phyloP scores from a whole-genome alignment of 164 flowering plant genomes.

The Amborella trichopoda region DNA sequence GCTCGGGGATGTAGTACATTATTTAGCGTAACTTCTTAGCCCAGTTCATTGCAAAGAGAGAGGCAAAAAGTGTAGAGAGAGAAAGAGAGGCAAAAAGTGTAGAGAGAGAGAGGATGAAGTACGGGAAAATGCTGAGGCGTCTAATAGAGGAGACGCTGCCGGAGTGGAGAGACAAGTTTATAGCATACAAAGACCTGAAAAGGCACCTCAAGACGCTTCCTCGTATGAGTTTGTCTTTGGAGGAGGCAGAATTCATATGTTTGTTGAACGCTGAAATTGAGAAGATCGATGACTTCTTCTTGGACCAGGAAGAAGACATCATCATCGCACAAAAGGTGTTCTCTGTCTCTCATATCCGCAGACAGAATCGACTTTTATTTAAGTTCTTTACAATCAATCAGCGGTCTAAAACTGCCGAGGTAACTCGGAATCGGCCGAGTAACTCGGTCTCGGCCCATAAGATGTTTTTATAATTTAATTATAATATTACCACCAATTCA shows the following conservation, averaged over 20 bases:
- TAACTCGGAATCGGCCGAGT: not conserved
- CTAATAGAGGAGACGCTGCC: constrained; percentile 92
- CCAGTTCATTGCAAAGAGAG: too few relatives aligned
- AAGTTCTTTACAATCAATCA: not conserved
- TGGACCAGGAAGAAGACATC: constrained; percentile 84
- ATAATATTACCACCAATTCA: not conserved
- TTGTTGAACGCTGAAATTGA: constrained; percentile 65
- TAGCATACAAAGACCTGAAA: constrained; percentile 86
- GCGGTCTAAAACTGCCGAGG: not conserved
- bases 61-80: too few relatives aligned
- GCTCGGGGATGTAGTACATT: too few relatives aligned
- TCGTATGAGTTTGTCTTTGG: constrained; percentile 10
- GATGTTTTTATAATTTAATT: not conserved
- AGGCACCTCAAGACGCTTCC: constrained; percentile 50
- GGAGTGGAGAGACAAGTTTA: constrained; percentile 88
- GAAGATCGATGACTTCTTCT: constrained; percentile 73
- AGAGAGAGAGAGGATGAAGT: too few relatives aligned
- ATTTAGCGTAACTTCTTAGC: too few relatives aligned
- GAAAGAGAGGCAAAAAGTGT: too few relatives aligned
- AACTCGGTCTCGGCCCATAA: not conserved
- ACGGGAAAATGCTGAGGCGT: constrained; percentile 78
- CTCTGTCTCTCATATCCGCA: not conserved
- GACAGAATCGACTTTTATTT: not conserved
- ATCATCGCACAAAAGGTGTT: constrained; percentile 57
- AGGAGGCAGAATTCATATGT: constrained; percentile 40